Conservation (phyloP, 148 eudicot species). For the Dysphania ambrosioides region DNA sequence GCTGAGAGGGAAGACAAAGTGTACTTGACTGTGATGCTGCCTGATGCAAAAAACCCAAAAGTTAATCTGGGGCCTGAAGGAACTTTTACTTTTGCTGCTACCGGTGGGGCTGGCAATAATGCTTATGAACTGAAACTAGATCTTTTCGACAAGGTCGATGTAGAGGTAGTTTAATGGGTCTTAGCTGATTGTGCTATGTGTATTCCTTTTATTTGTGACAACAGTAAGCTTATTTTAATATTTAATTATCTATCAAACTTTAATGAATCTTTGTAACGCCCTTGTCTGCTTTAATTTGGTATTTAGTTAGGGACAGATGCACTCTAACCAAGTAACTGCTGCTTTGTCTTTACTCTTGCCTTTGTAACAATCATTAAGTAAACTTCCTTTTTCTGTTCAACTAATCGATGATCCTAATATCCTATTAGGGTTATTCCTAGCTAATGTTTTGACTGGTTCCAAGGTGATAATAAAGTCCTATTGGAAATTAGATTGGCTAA, state of each 20-base stretch:
- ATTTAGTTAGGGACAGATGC: background rate
- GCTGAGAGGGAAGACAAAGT: slow-evolving; percentile 86
- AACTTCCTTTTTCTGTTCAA: background rate
- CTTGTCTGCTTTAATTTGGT: background rate
- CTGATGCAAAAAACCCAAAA: slow-evolving; percentile 84
- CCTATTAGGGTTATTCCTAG: background rate
- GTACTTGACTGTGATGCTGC: slow-evolving; percentile 65
- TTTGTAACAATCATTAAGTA: too few species aligned
- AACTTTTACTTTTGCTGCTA: slow-evolving; percentile 66
- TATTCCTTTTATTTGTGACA: too few species aligned
- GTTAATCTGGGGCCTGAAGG: slow-evolving; percentile 85
- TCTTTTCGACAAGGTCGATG: slow-evolving; percentile 81
- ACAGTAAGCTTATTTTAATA: too few species aligned
- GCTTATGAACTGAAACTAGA: slow-evolving; percentile 68
- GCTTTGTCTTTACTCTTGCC: too few species aligned
- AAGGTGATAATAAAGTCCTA: background rate
- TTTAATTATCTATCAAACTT: too few species aligned
- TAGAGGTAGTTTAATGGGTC: slow-evolving; percentile 49
- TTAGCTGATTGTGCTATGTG: too few species aligned
- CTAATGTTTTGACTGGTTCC: background rate
- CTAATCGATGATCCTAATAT: background rate
- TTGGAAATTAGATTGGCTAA: too few species aligned
- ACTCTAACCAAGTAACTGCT: background rate
- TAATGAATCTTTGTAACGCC: background rate
- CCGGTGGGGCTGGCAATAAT: slow-evolving; percentile 57